These are phyloP conservation scores for Gilbertella persicaria DNA, from an alignment of 371 early-diverging fungal species.

Conservation along the genomic window DNA sequence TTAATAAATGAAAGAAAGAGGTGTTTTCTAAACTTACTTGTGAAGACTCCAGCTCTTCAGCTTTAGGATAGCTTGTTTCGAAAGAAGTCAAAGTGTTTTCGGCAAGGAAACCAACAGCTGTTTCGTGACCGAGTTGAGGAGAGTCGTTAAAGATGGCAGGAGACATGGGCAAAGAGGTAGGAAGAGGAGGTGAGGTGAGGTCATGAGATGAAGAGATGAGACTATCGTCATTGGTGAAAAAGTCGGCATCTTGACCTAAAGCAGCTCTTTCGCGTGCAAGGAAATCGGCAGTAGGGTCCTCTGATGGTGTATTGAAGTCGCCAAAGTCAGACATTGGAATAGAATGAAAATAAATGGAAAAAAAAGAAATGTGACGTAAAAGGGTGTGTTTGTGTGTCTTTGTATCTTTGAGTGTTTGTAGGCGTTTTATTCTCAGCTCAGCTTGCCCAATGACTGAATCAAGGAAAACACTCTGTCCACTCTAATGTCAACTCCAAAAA, in stretches of 20 bases:
- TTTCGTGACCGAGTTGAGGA: background rate
- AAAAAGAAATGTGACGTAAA: too few relatives aligned
- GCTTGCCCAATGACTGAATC: too few relatives aligned
- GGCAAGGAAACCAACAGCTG: slow-evolving; percentile 5
- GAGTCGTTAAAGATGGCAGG: slow-evolving; percentile 11
- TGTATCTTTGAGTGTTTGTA: too few relatives aligned
- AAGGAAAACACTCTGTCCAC: too few relatives aligned
- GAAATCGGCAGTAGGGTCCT: slow-evolving; percentile 89
- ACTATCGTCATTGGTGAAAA: slow-evolving; percentile 42
- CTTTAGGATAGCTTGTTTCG: slow-evolving; percentile 44
- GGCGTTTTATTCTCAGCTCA: too few relatives aligned
- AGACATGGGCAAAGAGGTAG: slow-evolving; percentile 7
- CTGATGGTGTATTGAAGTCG: slow-evolving; percentile 51
- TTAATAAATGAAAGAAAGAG: background rate
- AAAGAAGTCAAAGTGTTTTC: slow-evolving; percentile 34
- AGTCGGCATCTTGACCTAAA: slow-evolving; percentile 79
- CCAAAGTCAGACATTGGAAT: slow-evolving; percentile 67
- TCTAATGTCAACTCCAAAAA: too few relatives aligned
- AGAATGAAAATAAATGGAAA: too few relatives aligned
- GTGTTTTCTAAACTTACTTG: slow-evolving; percentile 29
- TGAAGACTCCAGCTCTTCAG: slow-evolving; percentile 53
- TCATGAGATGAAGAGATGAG: slow-evolving; percentile 19
- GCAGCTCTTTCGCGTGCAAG: slow-evolving; percentile 90
- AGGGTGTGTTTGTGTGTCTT: too few relatives aligned
- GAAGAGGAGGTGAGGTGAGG: slow-evolving; percentile 31